phyloP scores from a whole-genome alignment of 2,329 filamentous ascomycete species.

The Fusarium gaditjirri region DNA sequence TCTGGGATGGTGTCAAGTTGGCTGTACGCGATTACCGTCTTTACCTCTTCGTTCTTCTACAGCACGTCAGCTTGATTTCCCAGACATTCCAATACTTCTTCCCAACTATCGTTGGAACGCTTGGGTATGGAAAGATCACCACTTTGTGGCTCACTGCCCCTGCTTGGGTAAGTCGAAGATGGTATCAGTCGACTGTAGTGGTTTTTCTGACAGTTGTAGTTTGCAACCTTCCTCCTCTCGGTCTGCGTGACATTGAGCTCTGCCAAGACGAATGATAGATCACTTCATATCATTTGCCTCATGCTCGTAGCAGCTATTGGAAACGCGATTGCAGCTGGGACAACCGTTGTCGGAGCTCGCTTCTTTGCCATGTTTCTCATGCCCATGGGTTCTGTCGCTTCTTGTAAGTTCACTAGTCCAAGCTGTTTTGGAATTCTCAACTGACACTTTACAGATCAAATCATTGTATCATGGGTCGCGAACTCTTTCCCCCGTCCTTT shows the following conservation, averaged over 20 bases:
- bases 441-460: constrained; percentile 51
- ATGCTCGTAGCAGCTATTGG: constrained; percentile 64
- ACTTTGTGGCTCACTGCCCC: constrained; percentile 68
- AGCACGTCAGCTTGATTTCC: constrained; percentile 62
- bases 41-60: constrained; percentile 64
- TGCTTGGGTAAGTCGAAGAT: constrained; percentile 59
- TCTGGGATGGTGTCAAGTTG: constrained; percentile 59
- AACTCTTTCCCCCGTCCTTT: constrained; percentile 78
- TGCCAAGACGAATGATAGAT: constrained; percentile 64
- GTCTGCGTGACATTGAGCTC: constrained; percentile 66
- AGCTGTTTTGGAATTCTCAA: rapidly evolving
- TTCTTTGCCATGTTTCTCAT: constrained; percentile 74
- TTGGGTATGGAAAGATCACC: constrained; percentile 65
- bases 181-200: rapidly evolving
- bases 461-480: constrained; percentile 74
- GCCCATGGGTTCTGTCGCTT: constrained; percentile 63
- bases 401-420: constrained; percentile 47
- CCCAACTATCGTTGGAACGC: constrained; percentile 69
- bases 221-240: constrained; percentile 63
- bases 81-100: constrained; percentile 74
- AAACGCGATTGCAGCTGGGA: constrained; percentile 65
- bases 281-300: constrained; percentile 64
- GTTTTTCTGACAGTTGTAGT: constrained; percentile 39
- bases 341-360: constrained; percentile 60
- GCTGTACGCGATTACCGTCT: constrained; percentile 61